Base-by-base conservation (phyloP, 192 early-diverging fungal genomes). In the Coemansia sp. region DNA sequence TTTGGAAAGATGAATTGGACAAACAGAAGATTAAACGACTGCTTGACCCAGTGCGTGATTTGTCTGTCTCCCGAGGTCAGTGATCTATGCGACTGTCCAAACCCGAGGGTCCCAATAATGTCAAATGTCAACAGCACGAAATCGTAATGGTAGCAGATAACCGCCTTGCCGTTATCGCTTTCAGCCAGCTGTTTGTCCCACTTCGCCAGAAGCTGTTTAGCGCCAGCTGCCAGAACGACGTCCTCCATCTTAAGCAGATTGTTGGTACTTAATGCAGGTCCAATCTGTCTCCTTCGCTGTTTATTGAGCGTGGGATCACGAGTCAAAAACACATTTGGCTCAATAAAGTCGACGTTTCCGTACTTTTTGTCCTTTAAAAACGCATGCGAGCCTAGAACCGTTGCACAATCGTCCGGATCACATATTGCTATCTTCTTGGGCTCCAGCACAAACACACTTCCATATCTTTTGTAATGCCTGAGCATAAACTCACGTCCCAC, bases 101-200 rank as follows among this genome's bases (percentile, higher is more conserved):
- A 82, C 6, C 74, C 79, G 19, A 82, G 63, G 4, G 74, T 67
- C 39, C 71, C 55, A 13, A 82, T 82, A 0, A 82, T 46, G 45
- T 82, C 79, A 62, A 82, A 82, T 0, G 71, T 68, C 74, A 77
- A 73, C 0, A 73, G 65, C 51, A 55, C 48, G 61, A 77, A 77
- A 19, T 82, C 79, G 19, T 69, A 43, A 41, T 62, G 51, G 39
- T 82, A 82, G 62, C 62, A 59, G 22, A 82, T 40, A 1, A 52
- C 39, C 6, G 51, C 69, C 0, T 22, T 15, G 39, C 63, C 66
- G 10, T 19, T 63, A 0, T 13, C 22, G 8, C 22, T 26, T 3
- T 26, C 26, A 26, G 26, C 65, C 5, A 74, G 65, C 36, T 43
- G 62, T 22, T 11, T 43, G 65, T 67, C 66, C 77, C 77, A 80